phyloP scores from a whole-genome alignment of 305 asterid species.

The Coffea humblotiana region DNA sequence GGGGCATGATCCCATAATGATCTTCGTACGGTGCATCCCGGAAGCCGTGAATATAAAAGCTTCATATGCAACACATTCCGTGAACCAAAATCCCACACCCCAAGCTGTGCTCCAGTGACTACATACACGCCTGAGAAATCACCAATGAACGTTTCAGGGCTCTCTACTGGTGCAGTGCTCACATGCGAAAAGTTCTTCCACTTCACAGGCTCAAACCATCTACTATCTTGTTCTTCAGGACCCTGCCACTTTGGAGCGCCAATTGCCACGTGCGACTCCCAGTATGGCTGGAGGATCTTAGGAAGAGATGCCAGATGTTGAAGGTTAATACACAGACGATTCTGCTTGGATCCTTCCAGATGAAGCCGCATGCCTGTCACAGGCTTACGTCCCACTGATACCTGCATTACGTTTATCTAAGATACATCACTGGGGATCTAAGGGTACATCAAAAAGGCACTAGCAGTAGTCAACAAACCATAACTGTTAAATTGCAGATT shows the following conservation, averaged over 20 bases:
- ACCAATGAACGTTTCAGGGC: constrained; percentile 77
- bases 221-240: constrained; percentile 98
- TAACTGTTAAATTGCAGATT: not conserved
- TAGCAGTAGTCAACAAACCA: not conserved
- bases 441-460: not conserved
- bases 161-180: constrained; percentile 95
- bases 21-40: constrained; percentile 95
- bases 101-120: constrained; percentile 96
- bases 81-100: constrained; percentile 95
- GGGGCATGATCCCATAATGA: constrained; percentile 97
- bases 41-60: constrained; percentile 89
- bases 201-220: constrained; percentile 98
- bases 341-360: constrained; percentile 86
- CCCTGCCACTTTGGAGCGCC: constrained; percentile 99
- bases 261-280: constrained; percentile 95
- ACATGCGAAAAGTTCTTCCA: constrained; percentile 97
- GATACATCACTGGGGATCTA: not conserved
- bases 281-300: constrained; percentile 92
- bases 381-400: constrained; percentile 96
- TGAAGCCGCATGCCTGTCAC: constrained; percentile 91
- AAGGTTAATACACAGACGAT: constrained; percentile 79
- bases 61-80: constrained; percentile 86
- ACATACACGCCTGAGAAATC: constrained; percentile 95
- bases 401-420: constrained; percentile 37
- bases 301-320: constrained; percentile 95